Base-by-base conservation (phyloP, 768 basidiomycete genomes). In the Pleurotus djamor region DNA sequence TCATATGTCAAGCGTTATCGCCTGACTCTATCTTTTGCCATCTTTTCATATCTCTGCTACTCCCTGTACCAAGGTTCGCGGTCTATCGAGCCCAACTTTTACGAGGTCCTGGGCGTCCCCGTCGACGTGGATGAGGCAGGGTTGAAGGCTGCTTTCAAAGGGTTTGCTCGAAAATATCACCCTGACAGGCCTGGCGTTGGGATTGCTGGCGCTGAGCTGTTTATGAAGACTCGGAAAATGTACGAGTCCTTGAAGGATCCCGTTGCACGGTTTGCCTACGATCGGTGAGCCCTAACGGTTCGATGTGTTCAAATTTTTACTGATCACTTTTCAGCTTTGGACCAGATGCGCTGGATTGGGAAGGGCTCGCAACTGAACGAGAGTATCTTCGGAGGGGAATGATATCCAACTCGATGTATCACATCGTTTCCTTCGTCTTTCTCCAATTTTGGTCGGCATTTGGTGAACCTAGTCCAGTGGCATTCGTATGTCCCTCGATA, bases 171-270 rank as follows among this genome's bases (percentile, higher is more conserved):
- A 69, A 78, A 74, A 64, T 77, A 86, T 59, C 93, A 95, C 66
- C 93, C 93, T 0, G 93, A 95, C 73, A 79, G 87, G 59, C 83
- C 83, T 5, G 82, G 75, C 14, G 75, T 79, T 34, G 88, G 88
- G 0, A 72, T 72, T 0, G 70, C 74, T 16, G 87, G 87, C 6
- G 87, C 86, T 63, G 78, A 77, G 10, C 57, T 84, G 32, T 95
- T 95, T 67, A 89, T 93, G 50, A 69, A 75, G 48, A 85, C 90
- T 4, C 75, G 91, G 60, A 83, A 87, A 66, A 89, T 85, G 36
- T 94, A 85, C 63, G 92, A 95, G 63, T 86, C 88, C 1, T 70
- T 95, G 32, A 91, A 87, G 68, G 80, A 92, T 63, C 92, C 93
- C 3, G 77, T 82, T 7, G 85, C 85, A 48, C 73, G 92, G 51